A percentile compares a stretch with the other conserved stretches of the same genome.
phyloP scores from a whole-genome alignment of 176 grass and related monocot species.

The Panicum miliaceum region DNA sequence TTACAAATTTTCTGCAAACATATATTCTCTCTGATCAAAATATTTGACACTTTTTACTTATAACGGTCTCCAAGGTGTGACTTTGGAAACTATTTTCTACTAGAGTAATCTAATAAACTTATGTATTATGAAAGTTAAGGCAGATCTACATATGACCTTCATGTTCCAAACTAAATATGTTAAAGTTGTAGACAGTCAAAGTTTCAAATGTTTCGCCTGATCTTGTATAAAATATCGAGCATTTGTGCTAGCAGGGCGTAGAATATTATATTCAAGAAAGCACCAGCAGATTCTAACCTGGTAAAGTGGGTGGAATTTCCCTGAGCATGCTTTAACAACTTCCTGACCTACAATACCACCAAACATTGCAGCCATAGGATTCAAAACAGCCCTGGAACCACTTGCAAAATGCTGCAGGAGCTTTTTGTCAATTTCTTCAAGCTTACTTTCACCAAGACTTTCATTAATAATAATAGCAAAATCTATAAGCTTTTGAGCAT shows the following conservation, averaged over 20 bases:
- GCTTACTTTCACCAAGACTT: slow-evolving; percentile 60
- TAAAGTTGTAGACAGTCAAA: not conserved
- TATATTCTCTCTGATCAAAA: not conserved
- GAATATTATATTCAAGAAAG: slow-evolving; percentile 16
- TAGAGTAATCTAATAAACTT: not conserved
- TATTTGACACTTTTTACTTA: not conserved
- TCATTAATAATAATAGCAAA: slow-evolving; percentile 71
- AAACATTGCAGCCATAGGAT: slow-evolving; percentile 96
- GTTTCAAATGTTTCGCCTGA: not conserved
- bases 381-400: slow-evolving; percentile 84
- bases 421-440: slow-evolving; percentile 79
- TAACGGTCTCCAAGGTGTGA: not conserved
- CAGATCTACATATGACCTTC: not conserved
- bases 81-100: not conserved
- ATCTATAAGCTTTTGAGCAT: slow-evolving; percentile 64
- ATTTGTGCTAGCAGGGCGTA: not conserved
- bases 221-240: not conserved
- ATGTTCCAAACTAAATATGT: not conserved
- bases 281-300: slow-evolving; percentile 53
- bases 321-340: slow-evolving; percentile 89
- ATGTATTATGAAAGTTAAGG: not conserved
- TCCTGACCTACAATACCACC: slow-evolving; percentile 94
- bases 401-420: slow-evolving; percentile 70
- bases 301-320: slow-evolving; percentile 95
- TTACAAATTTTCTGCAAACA: not conserved